Base-by-base conservation (phyloP, 2,329 filamentous ascomycete species). In the Beauveria varroae region DNA sequence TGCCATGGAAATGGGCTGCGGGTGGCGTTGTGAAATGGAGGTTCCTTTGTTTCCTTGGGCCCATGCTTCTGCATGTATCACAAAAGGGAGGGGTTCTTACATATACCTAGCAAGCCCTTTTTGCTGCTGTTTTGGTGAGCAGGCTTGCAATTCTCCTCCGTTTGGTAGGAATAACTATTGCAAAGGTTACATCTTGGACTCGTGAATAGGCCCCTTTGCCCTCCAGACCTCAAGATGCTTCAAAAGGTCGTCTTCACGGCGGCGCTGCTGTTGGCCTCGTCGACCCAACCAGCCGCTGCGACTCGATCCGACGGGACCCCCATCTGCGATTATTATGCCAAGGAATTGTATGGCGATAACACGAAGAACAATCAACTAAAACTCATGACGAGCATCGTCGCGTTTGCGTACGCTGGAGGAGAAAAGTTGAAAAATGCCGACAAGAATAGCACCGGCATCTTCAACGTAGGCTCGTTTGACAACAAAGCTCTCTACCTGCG, bases 261-360 rank as follows among this genome's bases (percentile, higher is more conserved):
- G 41, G 44, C 20, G 8, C 57, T 60, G 41, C 50, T 60, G 50
- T 44, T 60, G 16, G 40, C 28, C n/a, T 40, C 41, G 6, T 20
- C 24, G 14, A 43, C 14, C 22, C 30, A 60, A n/a, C 50, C 28
- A 9, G 57, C 9, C 14, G 30, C 57, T 14, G 57, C 57, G 5
- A 18, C 7, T 1, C 41, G 57, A 46, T 10, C 47, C 9, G 41
- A 40, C 22, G 34, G 14, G 1, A 41, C 20, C n/a, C 46, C 24
- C 28, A 68, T 72, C 26, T 72, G 71, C 60, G 71, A 72, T 59
- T 72, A 69, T 55, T 72, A 72, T 55, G 68, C 71, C 3, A 55
- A 64, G 5, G 46, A 61, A 12, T 58, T 52, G 5, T 72, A 65
- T 57, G 69, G 69, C 5, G 62, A 60, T 12, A 70, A 64, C 52